phyloP scores from a whole-genome alignment of 2,329 filamentous ascomycete genomes.

The Ophiobolus disseminans region DNA sequence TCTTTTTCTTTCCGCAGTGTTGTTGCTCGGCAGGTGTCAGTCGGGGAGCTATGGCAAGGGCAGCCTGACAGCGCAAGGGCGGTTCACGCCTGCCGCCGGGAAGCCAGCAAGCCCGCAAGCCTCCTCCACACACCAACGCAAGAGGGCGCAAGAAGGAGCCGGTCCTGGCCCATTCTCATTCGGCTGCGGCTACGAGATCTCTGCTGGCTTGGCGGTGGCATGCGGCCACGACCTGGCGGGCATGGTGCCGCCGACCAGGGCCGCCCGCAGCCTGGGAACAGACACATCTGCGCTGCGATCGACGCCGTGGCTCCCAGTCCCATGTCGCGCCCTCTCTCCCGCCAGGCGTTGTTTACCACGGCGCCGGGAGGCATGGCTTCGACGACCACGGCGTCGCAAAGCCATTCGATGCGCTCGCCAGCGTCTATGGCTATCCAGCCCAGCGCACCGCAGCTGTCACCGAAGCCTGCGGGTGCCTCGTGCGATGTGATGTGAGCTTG shows the following conservation, averaged over 20 bases:
- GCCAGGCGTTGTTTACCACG: slow-evolving; percentile 28
- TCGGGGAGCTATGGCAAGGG: no score
- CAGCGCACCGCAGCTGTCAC: slow-evolving; percentile 37
- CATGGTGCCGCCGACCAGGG: slow-evolving; percentile 26
- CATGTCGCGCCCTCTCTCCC: slow-evolving; percentile 26
- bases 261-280: slow-evolving; percentile 11
- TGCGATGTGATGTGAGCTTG: background rate
- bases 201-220: slow-evolving; percentile 6
- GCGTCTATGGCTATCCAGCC: slow-evolving; percentile 3
- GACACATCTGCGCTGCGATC: background rate
- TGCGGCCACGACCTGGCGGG: slow-evolving; percentile 14
- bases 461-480: background rate
- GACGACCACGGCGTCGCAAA: slow-evolving; percentile 23
- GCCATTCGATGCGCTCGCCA: slow-evolving; percentile 20
- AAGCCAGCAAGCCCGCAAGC: slow-evolving; percentile 30
- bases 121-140: slow-evolving; percentile 13
- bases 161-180: no score
- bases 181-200: slow-evolving; percentile 38
- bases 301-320: slow-evolving; percentile 26
- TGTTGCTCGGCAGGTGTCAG: slow-evolving; percentile 16
- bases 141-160: slow-evolving; percentile 23
- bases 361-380: slow-evolving; percentile 34
- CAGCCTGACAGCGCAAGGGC: slow-evolving; percentile 15
- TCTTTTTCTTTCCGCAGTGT: slow-evolving; percentile 6
- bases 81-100: slow-evolving; percentile 32